Base-by-base conservation (phyloP, 2,329 filamentous ascomycete species). In the Colletotrichum destructivum region DNA sequence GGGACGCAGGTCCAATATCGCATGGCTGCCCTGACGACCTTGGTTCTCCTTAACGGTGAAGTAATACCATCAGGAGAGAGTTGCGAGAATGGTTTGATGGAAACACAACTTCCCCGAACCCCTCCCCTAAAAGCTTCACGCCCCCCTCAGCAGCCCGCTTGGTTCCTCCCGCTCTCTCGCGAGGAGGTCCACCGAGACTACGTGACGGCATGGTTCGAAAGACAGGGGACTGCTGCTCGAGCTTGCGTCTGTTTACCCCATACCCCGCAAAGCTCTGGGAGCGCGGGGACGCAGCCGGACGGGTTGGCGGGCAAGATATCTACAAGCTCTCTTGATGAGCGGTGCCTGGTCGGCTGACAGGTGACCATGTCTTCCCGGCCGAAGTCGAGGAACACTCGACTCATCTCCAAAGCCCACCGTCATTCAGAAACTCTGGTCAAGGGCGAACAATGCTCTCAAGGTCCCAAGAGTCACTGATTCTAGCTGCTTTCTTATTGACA, bases 201-300 rank as follows among this genome's bases (percentile, higher is more conserved):
- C 23, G n/a, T 46, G 40, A 26, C 23, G 26, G 18, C 18, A 13
- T 21, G 54, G 11, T 35, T 40, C 21, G 12, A 8, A 56, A 13
- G 54, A 16, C 35, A 7, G 35, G 54, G 35, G 12, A 38, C 2
- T 38, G 35, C 35, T 38, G 35, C 35, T 7, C 16, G 5, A 16
- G 54, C n/a, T 44, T 12, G n/a, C 40, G 5, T 40, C 35, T 38
- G 35, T 38, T 46, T 31, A 59, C 56, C 56, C 56, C 56, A 13
- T 59, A 46, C 56, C 56, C 56, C 56, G 40, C 56, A 59, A n/a
- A 23, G 35, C 9, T 38, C 12, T 59, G 21, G 6, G 12, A 44
- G 21, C 56, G 15, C 40, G 38, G 35, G n/a, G 3, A 21, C 38
- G n/a, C 16, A 18, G 13, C 12, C 26, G 13, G 23, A 59, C 6